Evolutionary conservation across 2,329 filamentous ascomycete species (phyloP), one percentile per base, ranked within the genome.

Genomic region (Geosmithia putterillii): DNA sequence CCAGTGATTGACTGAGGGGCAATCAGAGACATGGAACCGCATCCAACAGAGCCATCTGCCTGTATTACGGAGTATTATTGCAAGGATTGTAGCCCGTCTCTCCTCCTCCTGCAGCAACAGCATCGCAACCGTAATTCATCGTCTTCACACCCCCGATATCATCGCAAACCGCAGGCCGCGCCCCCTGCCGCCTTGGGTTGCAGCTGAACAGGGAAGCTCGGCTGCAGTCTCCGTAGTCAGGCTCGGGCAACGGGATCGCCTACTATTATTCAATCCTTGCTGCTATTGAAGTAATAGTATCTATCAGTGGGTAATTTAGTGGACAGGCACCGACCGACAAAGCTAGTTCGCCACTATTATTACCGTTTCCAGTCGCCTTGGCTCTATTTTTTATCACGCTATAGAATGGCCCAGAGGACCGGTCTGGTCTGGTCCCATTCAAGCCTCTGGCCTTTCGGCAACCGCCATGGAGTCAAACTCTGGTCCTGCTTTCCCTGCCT

Each of bases 401-500:
- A 32, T 32, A 32, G 28, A 12, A 12, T 32, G 10, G 28, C 28
- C 10, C 6, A 32, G 28, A 32, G 28, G 10, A 14, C 10, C 10
- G 28, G 28, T 4, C 28, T 32, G 28, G 28, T n/a, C 28, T 32
- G 28, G 28, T 32, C 28, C 6, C 28, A 32, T n/a, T n/a, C n/a
- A n/a, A n/a, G n/a, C n/a, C n/a, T n/a, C n/a, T n/a, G n/a, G n/a
- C n/a, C n/a, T 32, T 32, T 32, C 28, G 28, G 28, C 15, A 32
- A 32, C 10, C 28, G 28, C 15, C 28, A 32, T 32, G 28, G 28
- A 32, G 10, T 14, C 10, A 3, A 32, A 32, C 15, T 7, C 28
- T 32, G 28, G 28, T 12, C 28, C n/a, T 34, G 36, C 17, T n/a
- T 38, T 38, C 36, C 36, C 36, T 38, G 9, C 44, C 12, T 46